These are phyloP conservation scores for Globisporangium nunn DNA, from an alignment of 352 stramenopile genomes.

Conservation along the genomic window DNA sequence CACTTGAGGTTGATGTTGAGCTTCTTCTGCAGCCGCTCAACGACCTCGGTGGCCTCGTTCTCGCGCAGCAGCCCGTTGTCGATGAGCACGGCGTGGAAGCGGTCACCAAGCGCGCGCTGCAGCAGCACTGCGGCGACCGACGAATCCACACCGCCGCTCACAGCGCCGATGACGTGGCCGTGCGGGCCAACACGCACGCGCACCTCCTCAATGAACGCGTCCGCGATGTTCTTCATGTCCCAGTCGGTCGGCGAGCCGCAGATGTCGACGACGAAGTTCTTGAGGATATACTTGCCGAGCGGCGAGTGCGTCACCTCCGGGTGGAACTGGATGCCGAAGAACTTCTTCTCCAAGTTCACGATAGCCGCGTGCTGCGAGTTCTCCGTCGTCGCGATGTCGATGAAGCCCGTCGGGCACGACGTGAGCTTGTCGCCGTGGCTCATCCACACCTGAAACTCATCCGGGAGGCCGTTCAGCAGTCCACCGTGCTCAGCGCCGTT, in stretches of 20 bases:
- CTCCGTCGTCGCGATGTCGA: conserved; percentile 80
- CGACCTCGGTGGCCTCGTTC: conserved; percentile 92
- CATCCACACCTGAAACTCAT: conserved; percentile 99
- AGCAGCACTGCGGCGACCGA: conserved; percentile 97
- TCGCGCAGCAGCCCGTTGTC: conserved; percentile 98
- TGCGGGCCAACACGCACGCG: conserved; percentile 89
- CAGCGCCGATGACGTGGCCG: conserved; percentile 97
- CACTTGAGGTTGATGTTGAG: conserved; percentile 96
- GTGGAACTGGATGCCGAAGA: conserved; percentile 98
- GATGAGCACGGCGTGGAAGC: conserved; percentile 99
- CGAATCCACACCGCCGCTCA: conserved; percentile 98
- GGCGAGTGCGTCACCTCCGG: conserved; percentile 97
- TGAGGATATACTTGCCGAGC: conserved; percentile 91
- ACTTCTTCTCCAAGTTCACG: conserved; percentile 90
- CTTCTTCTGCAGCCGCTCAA: conserved; percentile 86
- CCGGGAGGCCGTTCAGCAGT: conserved; percentile 89
- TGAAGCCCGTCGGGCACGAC: conserved; percentile 89
- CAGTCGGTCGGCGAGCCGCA: conserved; percentile 94
- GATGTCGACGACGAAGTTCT: conserved; percentile 97
- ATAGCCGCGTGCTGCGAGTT: conserved; percentile 94
- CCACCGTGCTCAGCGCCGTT: conserved; percentile 40
- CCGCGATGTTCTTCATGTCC: conserved; percentile 96
- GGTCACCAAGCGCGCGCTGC: conserved; percentile 94
- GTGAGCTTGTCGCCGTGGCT: conserved; percentile 98
- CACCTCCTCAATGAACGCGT: conserved; percentile 87